Evolutionary conservation across 805 yeast species (phyloP), one percentile per base, ranked within the genome.

Genomic region (Metschnikowia proteae): DNA sequence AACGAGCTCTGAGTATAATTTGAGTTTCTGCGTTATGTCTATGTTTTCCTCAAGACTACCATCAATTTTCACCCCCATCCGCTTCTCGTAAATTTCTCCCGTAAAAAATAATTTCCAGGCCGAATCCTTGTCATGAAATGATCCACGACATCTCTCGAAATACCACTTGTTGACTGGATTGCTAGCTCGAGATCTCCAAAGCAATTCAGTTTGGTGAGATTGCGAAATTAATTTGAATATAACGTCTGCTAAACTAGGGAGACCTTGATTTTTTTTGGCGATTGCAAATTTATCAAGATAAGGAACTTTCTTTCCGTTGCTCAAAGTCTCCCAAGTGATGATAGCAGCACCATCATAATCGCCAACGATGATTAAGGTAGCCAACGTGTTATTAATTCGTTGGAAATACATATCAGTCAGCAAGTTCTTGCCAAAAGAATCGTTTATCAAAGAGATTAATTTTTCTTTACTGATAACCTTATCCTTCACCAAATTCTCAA

Each of bases 101-200:
- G 75, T 68, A 55, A 63, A 73, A 47, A 70, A 73, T 3, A 70
- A 56, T 51, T 69, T 71, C 76, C 76, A 73, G 29, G 61, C 65
- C 5, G 75, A 67, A 4, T 60, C 66, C 0, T 64, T 60, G 7
- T 55, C 50, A 30, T 68, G 65, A 37, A 82, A 61, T 27, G 84
- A 83, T 0, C 96, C 96, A 13, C 75, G 70, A 36, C 96, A 84
- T 53, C 99, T 74, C 61, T 94, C 97, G 66, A 92, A 94, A 63
- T 92, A 92, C 99, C 99, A 94, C 61, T 90, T 90, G 70, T 94
- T 94, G 6, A 94, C 97, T 0, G 97, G 96, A 64, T 94, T 94
- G 47, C 70, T 79, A 49, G 78, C 78, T 40, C 96, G 73, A 1
- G 98, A 92, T 59, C 99, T 79, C 99, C 99, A 94, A 1, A 94